These are phyloP conservation scores for Rhodotorula paludigena DNA, from an alignment of 768 basidiomycete species.

Conservation along the genomic window DNA sequence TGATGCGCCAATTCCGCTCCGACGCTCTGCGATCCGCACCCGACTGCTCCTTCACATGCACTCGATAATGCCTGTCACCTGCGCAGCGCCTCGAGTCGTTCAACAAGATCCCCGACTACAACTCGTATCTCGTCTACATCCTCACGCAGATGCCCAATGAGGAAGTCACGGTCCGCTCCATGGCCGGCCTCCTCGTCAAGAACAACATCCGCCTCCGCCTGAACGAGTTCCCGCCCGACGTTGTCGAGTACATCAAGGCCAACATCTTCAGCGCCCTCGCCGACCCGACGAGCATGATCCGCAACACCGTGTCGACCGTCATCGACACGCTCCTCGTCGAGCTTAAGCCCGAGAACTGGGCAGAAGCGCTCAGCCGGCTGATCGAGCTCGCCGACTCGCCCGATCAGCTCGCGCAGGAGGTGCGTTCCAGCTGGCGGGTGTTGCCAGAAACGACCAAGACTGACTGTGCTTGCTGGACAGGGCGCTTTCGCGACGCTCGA, in stretches of 20 bases:
- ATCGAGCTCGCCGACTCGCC: slow-evolving; percentile 71
- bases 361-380: slow-evolving; percentile 82
- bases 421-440: slow-evolving; percentile 49
- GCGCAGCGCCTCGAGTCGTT: slow-evolving; percentile 48
- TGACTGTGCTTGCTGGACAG: slow-evolving; percentile 48
- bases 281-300: slow-evolving; percentile 76
- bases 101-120: slow-evolving; percentile 41
- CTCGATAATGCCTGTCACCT: neutral
- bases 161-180: slow-evolving; percentile 86
- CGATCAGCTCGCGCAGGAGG: slow-evolving; percentile 77
- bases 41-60: no score
- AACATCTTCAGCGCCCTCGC: slow-evolving; percentile 70
- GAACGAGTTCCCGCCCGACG: slow-evolving; percentile 57
- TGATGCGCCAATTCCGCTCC: no score
- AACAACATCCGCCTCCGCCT: slow-evolving; percentile 82
- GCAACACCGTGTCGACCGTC: slow-evolving; percentile 88
- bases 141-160: slow-evolving; percentile 72
- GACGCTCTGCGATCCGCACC: no score
- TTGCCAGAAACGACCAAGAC: no score
- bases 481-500: slow-evolving; percentile 89
- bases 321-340: slow-evolving; percentile 83
- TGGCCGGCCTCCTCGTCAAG: slow-evolving; percentile 95
- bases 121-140: slow-evolving; percentile 80
- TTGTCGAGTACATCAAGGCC: slow-evolving; percentile 62
- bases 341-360: slow-evolving; percentile 87